A percentile compares a stretch with the other conserved stretches of the same genome.
Evolutionary conservation across 1,284 basidiomycete genomes (phyloP).

Genomic region (Moesziomyces parantarcticus): DNA sequence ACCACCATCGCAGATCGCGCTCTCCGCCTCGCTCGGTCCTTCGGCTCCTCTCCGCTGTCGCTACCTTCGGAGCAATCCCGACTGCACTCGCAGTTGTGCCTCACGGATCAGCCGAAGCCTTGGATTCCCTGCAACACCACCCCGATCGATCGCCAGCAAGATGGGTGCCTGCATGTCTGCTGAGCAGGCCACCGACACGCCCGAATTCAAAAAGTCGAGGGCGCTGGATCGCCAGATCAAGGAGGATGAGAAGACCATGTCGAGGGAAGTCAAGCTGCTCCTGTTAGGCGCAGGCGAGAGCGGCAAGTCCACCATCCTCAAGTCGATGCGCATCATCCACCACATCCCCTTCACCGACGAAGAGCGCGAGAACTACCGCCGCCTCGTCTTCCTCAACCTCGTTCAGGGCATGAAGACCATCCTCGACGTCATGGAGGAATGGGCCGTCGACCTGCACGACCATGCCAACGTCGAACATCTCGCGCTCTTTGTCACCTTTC

Average conservation of each 20-base stretch:
- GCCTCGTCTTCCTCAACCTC: conserved; percentile 90
- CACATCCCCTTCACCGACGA: conserved; percentile 78
- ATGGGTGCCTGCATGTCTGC: conserved; percentile 55
- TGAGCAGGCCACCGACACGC: conserved; percentile 28
- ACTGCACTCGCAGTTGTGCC: too few species aligned
- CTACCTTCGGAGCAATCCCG: too few species aligned
- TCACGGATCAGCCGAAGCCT: too few species aligned
- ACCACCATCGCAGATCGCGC: too few species aligned
- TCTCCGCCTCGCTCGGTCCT: too few species aligned
- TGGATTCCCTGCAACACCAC: too few species aligned
- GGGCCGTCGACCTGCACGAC: conserved; percentile 77
- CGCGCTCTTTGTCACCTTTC: conserved; percentile 52
- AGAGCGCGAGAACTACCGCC: conserved; percentile 79
- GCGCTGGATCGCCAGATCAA: conserved; percentile 52
- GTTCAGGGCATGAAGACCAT: conserved; percentile 83
- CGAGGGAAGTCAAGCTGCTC: conserved; percentile 69
- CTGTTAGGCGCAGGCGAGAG: conserved; percentile 91
- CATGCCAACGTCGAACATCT: conserved; percentile 66
- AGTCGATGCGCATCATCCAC: conserved; percentile 92
- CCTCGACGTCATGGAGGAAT: conserved; percentile 87
- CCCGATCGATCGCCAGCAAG: not conserved
- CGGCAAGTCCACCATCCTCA: conserved; percentile 90
- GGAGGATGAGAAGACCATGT: conserved; percentile 54
- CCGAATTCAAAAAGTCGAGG: conserved; percentile 43
- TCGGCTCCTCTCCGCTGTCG: too few species aligned